Base-by-base conservation (phyloP, 345 rosid genomes). In the Arabis hirsuta region DNA sequence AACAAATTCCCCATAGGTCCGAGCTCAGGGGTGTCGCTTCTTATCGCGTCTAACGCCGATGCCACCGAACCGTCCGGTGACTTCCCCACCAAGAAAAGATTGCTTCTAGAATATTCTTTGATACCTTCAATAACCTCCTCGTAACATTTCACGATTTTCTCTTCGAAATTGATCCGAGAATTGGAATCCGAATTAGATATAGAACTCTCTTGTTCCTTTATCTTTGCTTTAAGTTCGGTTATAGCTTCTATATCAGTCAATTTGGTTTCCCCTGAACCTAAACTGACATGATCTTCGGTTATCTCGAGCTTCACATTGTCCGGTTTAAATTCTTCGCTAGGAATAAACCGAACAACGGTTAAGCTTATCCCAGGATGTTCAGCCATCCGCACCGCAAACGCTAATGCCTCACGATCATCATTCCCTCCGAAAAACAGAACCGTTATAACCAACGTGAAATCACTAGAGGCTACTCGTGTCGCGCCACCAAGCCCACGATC, bases 401-500 rank as follows among this genome's bases (percentile, higher is more conserved):
- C 88, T 32, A 92, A 83, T 8, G 96, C 98, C 80, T 92, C 98
- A 0, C 84, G 81, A 55, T 90, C 98, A 61, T 92, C 96, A n/a
- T 57, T 63, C 4, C 98, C 95, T 5, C 98, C 98, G 8, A 92
- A 88, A 79, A 92, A 92, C 58, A 90, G 47, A 55, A 87, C 85
- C 0, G 91, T 82, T 7, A 92, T 46, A 3, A 63, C 57, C 3
- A 80, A 83, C 14, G 95, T 79, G 54, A 90, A 83, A 52, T 86
- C 81, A 69, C 98, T 85, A 4, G 95, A 88, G 0, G 96, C 16
- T 0, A 90, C 86, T 4, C 91, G 96, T 3, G 86, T 79, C 58
- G 66, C n/a, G 4, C 96, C 98, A 12, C 96, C 98, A 7, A 92
- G 82, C 0, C 98, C 98, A 5, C 98, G 92, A 44, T 92, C 98